These are phyloP conservation scores for Lactarius sanguifluus DNA, from an alignment of 768 basidiomycete genomes.

Conservation along the genomic window DNA sequence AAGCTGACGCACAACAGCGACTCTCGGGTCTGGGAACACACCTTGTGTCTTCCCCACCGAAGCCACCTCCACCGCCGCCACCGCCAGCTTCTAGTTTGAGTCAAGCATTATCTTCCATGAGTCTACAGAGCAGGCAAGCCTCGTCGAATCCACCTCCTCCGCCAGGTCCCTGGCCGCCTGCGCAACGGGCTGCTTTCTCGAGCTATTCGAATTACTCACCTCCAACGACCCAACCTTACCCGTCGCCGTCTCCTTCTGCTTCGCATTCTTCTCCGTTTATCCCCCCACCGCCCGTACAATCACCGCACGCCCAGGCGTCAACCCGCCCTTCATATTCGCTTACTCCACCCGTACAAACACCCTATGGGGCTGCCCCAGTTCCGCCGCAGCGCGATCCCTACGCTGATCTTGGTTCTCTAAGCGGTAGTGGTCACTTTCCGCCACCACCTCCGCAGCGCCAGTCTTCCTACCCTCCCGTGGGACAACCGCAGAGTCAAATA, in stretches of 20 bases:
- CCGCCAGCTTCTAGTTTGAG: slow-evolving; percentile 38
- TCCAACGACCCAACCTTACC: slow-evolving; percentile 14
- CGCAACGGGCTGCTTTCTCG: slow-evolving; percentile 18
- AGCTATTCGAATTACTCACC: slow-evolving; percentile 21
- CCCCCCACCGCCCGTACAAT: slow-evolving; percentile 32
- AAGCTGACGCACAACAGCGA: slow-evolving; percentile 72
- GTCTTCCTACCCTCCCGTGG: slow-evolving; percentile 30
- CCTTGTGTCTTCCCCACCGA: slow-evolving; percentile 38
- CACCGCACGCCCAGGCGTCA: slow-evolving; percentile 12
- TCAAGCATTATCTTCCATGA: slow-evolving; percentile 59
- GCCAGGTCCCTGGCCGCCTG: slow-evolving; percentile 34
- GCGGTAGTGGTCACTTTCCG: slow-evolving; percentile 24
- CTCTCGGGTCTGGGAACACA: slow-evolving; percentile 41
- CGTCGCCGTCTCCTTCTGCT: slow-evolving; percentile 26
- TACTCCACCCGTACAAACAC: slow-evolving; percentile 14
- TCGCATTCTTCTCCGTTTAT: slow-evolving; percentile 20
- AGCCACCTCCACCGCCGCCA: slow-evolving; percentile 35
- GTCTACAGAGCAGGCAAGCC: slow-evolving; percentile 39
- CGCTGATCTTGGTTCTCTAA: slow-evolving; percentile 23
- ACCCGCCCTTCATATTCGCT: slow-evolving; percentile 22
- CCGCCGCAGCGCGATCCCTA: slow-evolving; percentile 34
- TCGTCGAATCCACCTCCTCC: slow-evolving; percentile 38
- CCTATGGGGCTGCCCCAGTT: slow-evolving; percentile 28
- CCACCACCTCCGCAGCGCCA: slow-evolving; percentile 32
- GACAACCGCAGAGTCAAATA: slow-evolving; percentile 20